phyloP scores from a whole-genome alignment of 495 filamentous ascomycete genomes.

The Bryoglossum gracile region DNA sequence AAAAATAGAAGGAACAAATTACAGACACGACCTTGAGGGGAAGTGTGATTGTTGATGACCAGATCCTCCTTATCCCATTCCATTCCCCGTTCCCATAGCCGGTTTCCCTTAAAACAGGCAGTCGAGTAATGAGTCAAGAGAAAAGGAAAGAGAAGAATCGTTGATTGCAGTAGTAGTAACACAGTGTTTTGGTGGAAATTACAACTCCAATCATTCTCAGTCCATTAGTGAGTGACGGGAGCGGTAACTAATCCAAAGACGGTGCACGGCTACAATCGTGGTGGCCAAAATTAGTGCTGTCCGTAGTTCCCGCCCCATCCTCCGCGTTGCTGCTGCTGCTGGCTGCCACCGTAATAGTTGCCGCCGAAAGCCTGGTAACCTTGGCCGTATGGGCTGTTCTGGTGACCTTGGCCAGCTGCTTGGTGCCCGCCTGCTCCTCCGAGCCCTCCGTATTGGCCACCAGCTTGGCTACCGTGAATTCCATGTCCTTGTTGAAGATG shows the following conservation, averaged over 20 bases:
- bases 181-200: slow-evolving; percentile 31
- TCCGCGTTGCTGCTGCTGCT: slow-evolving; percentile 38
- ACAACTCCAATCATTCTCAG: slow-evolving; percentile 22
- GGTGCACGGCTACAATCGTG: slow-evolving; percentile 18
- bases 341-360: slow-evolving; percentile 42
- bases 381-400: slow-evolving; percentile 43
- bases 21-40: background rate
- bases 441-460: slow-evolving; percentile 54
- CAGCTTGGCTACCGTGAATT: slow-evolving; percentile 49
- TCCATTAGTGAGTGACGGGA: no score
- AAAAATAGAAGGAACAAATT: background rate
- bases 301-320: slow-evolving; percentile 69
- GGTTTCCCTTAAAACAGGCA: no score
- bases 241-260: slow-evolving; percentile 22
- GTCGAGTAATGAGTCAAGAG: background rate
- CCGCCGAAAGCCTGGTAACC: slow-evolving; percentile 51
- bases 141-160: background rate
- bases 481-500: slow-evolving; percentile 54
- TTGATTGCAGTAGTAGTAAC: slow-evolving; percentile 14
- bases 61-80: background rate
- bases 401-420: slow-evolving; percentile 53
- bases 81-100: background rate
- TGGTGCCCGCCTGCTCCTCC: slow-evolving; percentile 64
- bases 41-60: no score
- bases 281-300: slow-evolving; percentile 24